Base-by-base conservation (phyloP, 208 protist species). In the Trypanosoma congolense region DNA sequence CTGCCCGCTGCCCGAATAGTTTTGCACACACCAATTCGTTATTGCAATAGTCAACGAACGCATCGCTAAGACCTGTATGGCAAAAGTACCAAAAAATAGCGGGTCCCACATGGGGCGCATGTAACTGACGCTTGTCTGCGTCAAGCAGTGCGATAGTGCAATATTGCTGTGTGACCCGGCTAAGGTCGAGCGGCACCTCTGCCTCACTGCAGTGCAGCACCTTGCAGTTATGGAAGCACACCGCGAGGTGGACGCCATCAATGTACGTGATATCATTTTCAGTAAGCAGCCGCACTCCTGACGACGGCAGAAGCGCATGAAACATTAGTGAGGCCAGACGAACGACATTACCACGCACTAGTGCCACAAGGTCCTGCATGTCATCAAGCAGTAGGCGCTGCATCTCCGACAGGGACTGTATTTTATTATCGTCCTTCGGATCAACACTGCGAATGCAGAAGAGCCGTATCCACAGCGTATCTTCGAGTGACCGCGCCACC, bases 31-130 rank as follows among this genome's bases (percentile, higher is more conserved):
- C 69, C 18, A 64, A 58, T 35, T 88, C 80, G 40, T 80, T 81
- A 48, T 66, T 60, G 50, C 78, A 86, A 49, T 76, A 76, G 46
- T 92, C 76, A 21, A 72, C 76, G 53, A 92, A 92, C 0, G 75
- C 67, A 45, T 74, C 66, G 0, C 64, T 61, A 31, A 83, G 61
- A 35, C 71, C 75, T 40, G 64, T 77, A 44, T 83, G 80, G 47
- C 73, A 45, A 50, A 93, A 90, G 65, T 90, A 90, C 61, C 50
- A 42, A 54, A 90, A 92, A 22, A 80, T 56, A 19, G 84, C 65
- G 8, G 73, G 61, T n/a, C 75, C 79, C 18, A 78, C 71, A 29
- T 69, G 63, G 4, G 51, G 62, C 28, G 51, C 58, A 42, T 44
- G 25, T 3, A 49, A 38, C 18, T 55, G 33, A 53, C 73, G 74